Evolutionary conservation across 257 asterid species (phyloP).

Genomic region (Nicotiana tabacum): DNA sequence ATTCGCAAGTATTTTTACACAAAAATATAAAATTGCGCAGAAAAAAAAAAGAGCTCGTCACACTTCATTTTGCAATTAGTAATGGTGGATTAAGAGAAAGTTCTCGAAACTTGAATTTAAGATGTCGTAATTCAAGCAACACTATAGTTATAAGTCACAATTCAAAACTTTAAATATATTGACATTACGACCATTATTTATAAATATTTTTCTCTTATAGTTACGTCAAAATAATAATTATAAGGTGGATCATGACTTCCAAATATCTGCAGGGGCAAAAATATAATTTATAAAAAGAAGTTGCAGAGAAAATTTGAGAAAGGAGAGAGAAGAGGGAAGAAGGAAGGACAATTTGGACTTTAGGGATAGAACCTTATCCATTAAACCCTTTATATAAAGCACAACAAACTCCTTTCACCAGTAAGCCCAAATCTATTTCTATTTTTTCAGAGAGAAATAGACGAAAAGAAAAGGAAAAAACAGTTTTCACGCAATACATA

Average conservation of each 20-base stretch:
- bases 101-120: no score
- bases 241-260: constrained; percentile 1
- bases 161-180: no score
- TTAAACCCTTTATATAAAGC: constrained; percentile 43
- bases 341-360: constrained; percentile 20
- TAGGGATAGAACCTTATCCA: constrained; percentile 49
- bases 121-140: no score
- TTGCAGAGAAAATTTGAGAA: constrained; percentile 25
- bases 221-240: not conserved
- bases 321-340: constrained; percentile 9
- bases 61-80: no score
- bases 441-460: not conserved
- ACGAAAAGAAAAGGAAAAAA: not conserved
- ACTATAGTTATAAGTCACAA: no score
- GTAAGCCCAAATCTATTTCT: not conserved
- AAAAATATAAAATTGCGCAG: no score
- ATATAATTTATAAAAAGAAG: constrained; percentile 1
- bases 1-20: no score
- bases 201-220: no score
- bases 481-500: not conserved
- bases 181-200: no score
- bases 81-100: no score
- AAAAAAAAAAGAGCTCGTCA: no score
- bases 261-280: not conserved
- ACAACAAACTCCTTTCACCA: constrained; percentile 18